phyloP scores from a whole-genome alignment of 306 rosid genomes.

The Oemleria cerasiformis region DNA sequence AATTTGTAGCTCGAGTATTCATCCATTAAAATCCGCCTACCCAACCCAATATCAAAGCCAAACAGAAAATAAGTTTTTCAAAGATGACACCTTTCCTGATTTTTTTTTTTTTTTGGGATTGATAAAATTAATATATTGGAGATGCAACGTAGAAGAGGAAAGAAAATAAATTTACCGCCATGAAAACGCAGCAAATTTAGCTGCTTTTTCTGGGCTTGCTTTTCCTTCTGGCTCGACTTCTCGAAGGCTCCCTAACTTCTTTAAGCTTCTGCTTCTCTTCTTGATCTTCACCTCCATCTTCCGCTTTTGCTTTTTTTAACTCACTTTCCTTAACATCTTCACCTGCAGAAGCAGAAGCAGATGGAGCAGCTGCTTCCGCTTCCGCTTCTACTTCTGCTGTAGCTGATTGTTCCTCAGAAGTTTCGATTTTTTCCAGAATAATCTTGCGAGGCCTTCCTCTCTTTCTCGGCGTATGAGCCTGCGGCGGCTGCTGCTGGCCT shows the following conservation, averaged over 20 bases:
- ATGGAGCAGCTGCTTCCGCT: not conserved
- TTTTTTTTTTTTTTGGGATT: no score
- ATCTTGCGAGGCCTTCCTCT: slow-evolving; percentile 89
- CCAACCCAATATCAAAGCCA: no score
- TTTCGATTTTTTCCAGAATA: slow-evolving; percentile 33
- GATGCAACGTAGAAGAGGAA: slow-evolving; percentile 3
- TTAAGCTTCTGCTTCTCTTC: slow-evolving; percentile 4
- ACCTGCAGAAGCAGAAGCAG: slow-evolving; percentile 5
- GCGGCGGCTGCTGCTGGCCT: slow-evolving; percentile 26
- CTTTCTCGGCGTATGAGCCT: slow-evolving; percentile 54
- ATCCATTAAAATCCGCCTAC: no score
- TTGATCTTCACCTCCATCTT: slow-evolving; percentile 22
- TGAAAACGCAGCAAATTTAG: slow-evolving; percentile 1
- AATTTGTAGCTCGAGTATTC: no score
- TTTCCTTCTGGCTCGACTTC: slow-evolving; percentile 71
- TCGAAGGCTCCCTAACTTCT: slow-evolving; percentile 36
- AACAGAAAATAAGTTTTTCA: not conserved
- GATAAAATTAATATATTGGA: not conserved
- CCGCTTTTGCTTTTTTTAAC: slow-evolving; percentile 25
- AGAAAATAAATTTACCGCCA: not conserved
- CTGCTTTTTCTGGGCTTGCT: slow-evolving; percentile 89
- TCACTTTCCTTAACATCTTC: slow-evolving; percentile 27
- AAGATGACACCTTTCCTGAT: not conserved
- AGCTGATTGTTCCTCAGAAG: slow-evolving; percentile 14
- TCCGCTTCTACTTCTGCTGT: not conserved